Evolutionary conservation across 495 filamentous ascomycete species (phyloP).

Genomic region (Aspergillus leporis): DNA sequence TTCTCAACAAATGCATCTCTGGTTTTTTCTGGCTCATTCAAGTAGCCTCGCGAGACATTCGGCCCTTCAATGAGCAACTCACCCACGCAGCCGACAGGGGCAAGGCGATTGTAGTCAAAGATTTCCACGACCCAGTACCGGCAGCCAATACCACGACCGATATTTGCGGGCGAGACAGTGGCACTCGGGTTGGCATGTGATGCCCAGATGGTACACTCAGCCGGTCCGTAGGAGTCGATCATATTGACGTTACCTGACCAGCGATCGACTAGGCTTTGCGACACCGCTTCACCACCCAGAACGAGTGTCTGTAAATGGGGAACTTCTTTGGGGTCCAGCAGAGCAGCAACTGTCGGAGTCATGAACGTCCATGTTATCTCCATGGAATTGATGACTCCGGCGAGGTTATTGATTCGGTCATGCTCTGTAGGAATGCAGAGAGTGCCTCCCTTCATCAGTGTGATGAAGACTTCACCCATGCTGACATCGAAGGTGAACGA

Average conservation of each 20-base stretch:
- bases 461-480: conserved; percentile 39
- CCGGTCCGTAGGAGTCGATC: conserved; percentile 22
- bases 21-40: conserved; percentile 3
- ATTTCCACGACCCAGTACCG: background rate
- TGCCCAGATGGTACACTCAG: background rate
- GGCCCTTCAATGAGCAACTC: conserved; percentile 7
- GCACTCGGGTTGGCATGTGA: background rate
- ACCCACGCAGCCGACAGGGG: conserved; percentile 1
- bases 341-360: conserved; percentile 35
- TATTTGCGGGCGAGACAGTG: background rate
- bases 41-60: background rate
- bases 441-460: conserved; percentile 36
- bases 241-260: conserved; percentile 47
- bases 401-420: conserved; percentile 19
- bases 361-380: conserved; percentile 21
- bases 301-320: conserved; percentile 33
- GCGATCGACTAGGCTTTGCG: conserved; percentile 32
- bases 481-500: conserved; percentile 40
- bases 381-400: conserved; percentile 24
- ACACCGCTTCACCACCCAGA: conserved; percentile 42
- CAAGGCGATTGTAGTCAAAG: background rate
- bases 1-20: background rate
- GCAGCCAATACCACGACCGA: background rate
- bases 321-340: conserved; percentile 29
- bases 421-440: conserved; percentile 32